Evolutionary conservation across 495 filamentous ascomycete species (phyloP), one percentile per base, ranked within the genome.

Genomic region (Podospora australis): DNA sequence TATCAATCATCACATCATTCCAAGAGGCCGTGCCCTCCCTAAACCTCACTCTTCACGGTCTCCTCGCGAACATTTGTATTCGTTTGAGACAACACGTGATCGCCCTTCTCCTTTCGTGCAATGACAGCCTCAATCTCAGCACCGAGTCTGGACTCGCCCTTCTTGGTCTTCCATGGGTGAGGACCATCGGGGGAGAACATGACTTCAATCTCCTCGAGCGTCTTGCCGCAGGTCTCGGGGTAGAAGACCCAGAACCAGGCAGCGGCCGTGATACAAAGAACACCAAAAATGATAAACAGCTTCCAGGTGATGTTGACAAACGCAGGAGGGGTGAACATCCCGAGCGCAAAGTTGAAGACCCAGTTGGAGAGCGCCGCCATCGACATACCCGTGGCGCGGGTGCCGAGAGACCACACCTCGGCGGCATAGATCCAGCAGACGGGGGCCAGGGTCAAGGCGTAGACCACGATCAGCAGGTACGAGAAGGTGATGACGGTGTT

Each of bases 281-380:
- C 73, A 2, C 85, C 86, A 46, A 89, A 88, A 50, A 90, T 81
- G 53, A 88, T 82, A 49, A 86, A 88, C 0, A 77, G 71, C 62
- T 81, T 82, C 74, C 83, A 88, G 30, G 73, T 72, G 54, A 88
- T 88, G 62, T 86, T 87, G 48, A 74, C 67, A 63, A 90, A 85
- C 0, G 76, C 81, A 0, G 83, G 81, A 1, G 84, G 82, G 4
- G 83, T 76, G 61, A 87, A 87, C 57, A 83, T 73, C 4, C 79
- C 83, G 3, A 88, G 63, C 0, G 82, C 83, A 55, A 86, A 86
- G 69, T 86, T 87, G 72, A 86, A 88, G 13, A 85, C 71, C 84
- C 84, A 87, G 65, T 90, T 88, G 2, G 77, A 78, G 20, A 81
- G 71, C 0, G 83, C 78, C 0, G 83, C 78, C 19, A 87, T 67